Evolutionary conservation across 768 basidiomycete species (phyloP), one percentile per base, ranked within the genome.

Genomic region (Leccinum fibrillosum): DNA sequence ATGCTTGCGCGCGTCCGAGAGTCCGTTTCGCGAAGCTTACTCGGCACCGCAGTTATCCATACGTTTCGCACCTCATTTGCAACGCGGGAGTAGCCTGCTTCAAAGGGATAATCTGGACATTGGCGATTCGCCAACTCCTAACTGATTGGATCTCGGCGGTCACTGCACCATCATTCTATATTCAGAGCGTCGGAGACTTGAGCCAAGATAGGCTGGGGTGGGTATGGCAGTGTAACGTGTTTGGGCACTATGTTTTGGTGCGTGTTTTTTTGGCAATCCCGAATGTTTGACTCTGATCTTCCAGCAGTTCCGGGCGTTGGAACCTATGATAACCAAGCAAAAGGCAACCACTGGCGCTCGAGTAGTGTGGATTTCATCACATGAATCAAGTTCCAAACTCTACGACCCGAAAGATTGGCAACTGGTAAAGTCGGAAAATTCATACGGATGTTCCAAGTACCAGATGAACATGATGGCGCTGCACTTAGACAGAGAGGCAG

Each of bases 141-240:
- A 69, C 66, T 0, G 65, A 77, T 39, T 80, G 80, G 17, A 65
- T 86, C 50, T 64, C 62, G 13, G 76, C 80, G 4, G 69, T 89
- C 47, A 84, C 86, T 5, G 56, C 73, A 4, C 90, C 89, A 1
- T 62, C 54, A 13, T 92, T 71, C 70, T 81, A 86, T 65, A 57
- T 76, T 4, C 90, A 94, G 68, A 70, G 77, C 28, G 66, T 58
- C 11, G 90, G 88, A 8, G 80, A 85, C 60, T 63, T 79, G 52
- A 89, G 83, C 61, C 72, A 74, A 4, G 90, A 94, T 62, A 85
- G 86, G 5, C 72, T 92, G 0, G 92, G 92, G 3, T 87, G 81
- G 80, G 82, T 86, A 7, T 94, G 91, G 90, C 90, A 93, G 67
- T 88, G 84, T 58, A 94, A 94, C 64, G 74, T 92, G 26, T 92